Percentiles rank a stretch among this genome's conserved stretches.
Conservation (phyloP, 169 alveolate species). For the Eimeria necatrix region DNA sequence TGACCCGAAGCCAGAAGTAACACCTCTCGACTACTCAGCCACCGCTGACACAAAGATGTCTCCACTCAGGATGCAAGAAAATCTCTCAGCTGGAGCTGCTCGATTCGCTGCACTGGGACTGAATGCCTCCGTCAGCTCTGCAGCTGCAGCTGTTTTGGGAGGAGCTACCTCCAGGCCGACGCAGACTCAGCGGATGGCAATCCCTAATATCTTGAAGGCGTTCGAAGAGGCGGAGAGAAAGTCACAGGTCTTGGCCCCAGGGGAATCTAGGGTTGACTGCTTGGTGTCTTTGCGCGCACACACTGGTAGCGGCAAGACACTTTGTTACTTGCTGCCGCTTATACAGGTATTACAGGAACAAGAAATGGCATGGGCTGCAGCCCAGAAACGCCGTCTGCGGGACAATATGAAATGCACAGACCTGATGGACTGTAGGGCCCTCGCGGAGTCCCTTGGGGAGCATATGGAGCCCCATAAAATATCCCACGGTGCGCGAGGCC, state of each 20-base stretch:
- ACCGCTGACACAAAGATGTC: neutral
- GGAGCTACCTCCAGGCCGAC: slow-evolving; percentile 67
- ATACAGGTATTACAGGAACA: slow-evolving; percentile 73
- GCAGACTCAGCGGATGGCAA: slow-evolving; percentile 36
- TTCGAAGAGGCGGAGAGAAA: neutral
- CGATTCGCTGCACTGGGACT: slow-evolving; percentile 65
- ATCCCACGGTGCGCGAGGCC: neutral
- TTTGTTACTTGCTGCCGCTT: slow-evolving; percentile 92
- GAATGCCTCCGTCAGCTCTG: slow-evolving; percentile 42
- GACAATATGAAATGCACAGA: slow-evolving; percentile 27
- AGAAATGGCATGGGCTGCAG: slow-evolving; percentile 63
- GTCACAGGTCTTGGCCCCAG: neutral
- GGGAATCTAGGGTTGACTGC: slow-evolving; percentile 15
- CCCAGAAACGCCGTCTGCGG: neutral
- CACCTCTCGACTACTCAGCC: neutral
- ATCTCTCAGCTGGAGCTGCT: neutral
- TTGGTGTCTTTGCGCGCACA: slow-evolving; percentile 82
- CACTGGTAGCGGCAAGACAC: slow-evolving; percentile 93
- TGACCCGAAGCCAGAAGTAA: neutral
- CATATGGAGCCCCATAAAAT: neutral
- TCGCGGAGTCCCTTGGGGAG: slow-evolving; percentile 37
- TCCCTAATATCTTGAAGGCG: slow-evolving; percentile 32
- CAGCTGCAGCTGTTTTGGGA: slow-evolving; percentile 63
- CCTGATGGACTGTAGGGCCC: slow-evolving; percentile 64
- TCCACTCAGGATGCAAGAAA: neutral